Conservation (phyloP, 2,329 filamentous ascomycete genomes). For the Decorospora gaudefroyi region DNA sequence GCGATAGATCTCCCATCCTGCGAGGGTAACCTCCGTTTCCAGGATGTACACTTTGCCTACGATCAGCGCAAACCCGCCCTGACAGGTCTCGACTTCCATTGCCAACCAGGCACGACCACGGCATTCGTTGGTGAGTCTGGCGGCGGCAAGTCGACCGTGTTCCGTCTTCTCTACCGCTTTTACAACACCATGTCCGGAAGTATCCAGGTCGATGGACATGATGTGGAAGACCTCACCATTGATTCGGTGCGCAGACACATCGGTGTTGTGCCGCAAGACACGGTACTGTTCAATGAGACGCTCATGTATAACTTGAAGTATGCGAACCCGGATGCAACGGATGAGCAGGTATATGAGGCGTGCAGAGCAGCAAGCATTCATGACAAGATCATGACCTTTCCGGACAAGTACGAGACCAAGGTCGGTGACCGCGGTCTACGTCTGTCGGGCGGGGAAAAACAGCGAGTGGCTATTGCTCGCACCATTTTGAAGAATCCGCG, state of each 20-base stretch:
- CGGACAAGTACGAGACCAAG: conserved; percentile 84
- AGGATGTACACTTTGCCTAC: conserved; percentile 89
- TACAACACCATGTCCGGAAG: conserved; percentile 82
- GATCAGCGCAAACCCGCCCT: conserved; percentile 84
- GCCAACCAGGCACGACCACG: conserved; percentile 86
- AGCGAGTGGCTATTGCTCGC: conserved; percentile 88
- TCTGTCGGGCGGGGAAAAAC: conserved; percentile 88
- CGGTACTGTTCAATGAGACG: conserved; percentile 90
- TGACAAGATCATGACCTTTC: conserved; percentile 86
- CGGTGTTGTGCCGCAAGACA: conserved; percentile 96
- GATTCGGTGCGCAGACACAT: conserved; percentile 91
- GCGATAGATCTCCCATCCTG: conserved; percentile 69
- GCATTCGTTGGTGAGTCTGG: conserved; percentile 96
- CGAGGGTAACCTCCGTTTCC: conserved; percentile 81
- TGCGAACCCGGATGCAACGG: conserved; percentile 77
- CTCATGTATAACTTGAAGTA: conserved; percentile 95
- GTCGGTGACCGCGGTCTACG: conserved; percentile 88
- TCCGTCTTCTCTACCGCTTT: conserved; percentile 93
- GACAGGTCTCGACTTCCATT: conserved; percentile 81
- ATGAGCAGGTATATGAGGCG: conserved; percentile 80
- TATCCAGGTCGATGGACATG: conserved; percentile 81
- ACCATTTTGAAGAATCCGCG: conserved; percentile 90
- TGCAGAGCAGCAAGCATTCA: conserved; percentile 89
- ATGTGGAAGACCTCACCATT: conserved; percentile 86
- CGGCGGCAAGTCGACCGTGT: conserved; percentile 94